Conservation (phyloP, 225 moss, liverwort and hornwort genomes). For the Lunularia cruciata region DNA sequence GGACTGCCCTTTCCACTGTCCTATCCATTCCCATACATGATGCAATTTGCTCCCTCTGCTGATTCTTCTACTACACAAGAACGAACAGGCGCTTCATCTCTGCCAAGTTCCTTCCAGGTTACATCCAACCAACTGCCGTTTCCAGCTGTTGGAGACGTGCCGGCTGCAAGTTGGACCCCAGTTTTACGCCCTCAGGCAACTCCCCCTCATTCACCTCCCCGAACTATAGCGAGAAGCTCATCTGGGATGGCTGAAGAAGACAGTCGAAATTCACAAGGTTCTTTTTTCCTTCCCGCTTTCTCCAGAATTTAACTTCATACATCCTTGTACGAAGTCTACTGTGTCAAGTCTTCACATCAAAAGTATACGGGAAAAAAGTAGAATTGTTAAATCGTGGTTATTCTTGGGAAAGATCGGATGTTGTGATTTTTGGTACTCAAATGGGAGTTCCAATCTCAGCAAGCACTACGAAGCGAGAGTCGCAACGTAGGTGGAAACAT, state of each 20-base stretch:
- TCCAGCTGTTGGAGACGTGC: slow-evolving; percentile 35
- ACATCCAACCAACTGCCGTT: slow-evolving; percentile 6
- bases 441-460: no score
- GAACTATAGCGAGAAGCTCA: slow-evolving; percentile 33
- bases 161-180: slow-evolving; percentile 42
- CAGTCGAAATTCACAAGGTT: slow-evolving; percentile 53
- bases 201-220: slow-evolving; percentile 59
- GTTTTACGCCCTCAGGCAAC: slow-evolving; percentile 62
- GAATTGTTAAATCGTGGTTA: no score
- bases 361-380: no score
- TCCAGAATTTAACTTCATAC: no score
- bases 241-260: slow-evolving; percentile 57
- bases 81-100: slow-evolving; percentile 32
- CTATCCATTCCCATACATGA: slow-evolving; percentile 66
- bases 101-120: slow-evolving; percentile 17
- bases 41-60: slow-evolving; percentile 60
- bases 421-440: no score
- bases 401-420: no score
- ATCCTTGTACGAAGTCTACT: no score
- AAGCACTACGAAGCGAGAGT: no score
- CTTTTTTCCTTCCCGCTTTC: background rate
- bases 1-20: slow-evolving; percentile 56
- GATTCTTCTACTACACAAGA: slow-evolving; percentile 35
- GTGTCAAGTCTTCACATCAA: no score
- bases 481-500: no score